Conservation (phyloP, 768 basidiomycete genomes). For the Collybia sordida region DNA sequence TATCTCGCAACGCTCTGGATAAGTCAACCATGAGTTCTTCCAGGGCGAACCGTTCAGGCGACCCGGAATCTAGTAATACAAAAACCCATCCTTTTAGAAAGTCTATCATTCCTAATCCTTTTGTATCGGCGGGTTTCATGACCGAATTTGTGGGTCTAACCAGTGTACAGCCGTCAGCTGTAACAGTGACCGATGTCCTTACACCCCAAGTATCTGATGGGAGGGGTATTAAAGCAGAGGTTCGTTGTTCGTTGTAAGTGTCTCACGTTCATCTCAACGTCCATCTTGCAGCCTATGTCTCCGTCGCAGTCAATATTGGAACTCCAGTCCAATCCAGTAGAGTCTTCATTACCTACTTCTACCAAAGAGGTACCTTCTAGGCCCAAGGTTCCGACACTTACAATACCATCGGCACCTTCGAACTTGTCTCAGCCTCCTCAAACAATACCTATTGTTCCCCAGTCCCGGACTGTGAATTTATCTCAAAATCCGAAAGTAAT, state of each 20-base stretch:
- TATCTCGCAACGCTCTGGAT: too few species aligned
- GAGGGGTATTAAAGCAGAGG: too few species aligned
- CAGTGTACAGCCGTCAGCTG: background rate
- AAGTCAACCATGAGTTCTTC: background rate
- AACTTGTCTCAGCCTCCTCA: background rate
- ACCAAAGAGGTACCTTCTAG: background rate
- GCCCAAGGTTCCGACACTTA: background rate
- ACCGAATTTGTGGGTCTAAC: constrained; percentile 37
- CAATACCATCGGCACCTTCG: background rate
- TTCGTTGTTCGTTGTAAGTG: background rate
- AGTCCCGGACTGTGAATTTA: too few species aligned
- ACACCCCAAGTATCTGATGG: too few species aligned
- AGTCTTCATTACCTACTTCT: background rate
- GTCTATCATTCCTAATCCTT: constrained; percentile 35
- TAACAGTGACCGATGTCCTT: background rate
- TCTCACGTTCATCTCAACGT: background rate
- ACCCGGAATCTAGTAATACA: background rate
- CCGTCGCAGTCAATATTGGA: background rate
- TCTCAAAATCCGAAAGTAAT: background rate
- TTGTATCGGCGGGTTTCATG: constrained; percentile 51
- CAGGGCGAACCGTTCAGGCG: background rate
- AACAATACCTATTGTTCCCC: background rate
- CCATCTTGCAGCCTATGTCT: background rate
- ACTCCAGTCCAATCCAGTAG: background rate
- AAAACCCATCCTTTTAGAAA: constrained; percentile 7